Evolutionary conservation across 805 yeast species (phyloP).

Genomic region (Wickerhamiella allomyrinae): DNA sequence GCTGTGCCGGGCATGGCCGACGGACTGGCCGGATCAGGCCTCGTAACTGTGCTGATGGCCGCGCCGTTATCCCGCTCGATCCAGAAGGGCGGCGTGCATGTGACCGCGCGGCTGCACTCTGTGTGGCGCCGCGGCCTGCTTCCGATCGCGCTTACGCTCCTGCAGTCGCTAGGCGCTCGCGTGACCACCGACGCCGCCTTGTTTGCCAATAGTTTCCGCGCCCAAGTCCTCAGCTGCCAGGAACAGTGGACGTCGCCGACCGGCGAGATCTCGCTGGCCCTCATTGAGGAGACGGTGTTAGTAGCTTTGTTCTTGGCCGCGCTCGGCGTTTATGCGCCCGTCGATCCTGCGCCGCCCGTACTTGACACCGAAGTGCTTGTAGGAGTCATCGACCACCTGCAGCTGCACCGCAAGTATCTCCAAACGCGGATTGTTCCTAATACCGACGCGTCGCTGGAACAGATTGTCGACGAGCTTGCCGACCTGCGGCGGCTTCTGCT

Average conservation of each 20-base stretch:
- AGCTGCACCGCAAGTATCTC: slow-evolving; percentile 77
- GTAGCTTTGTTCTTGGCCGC: slow-evolving; percentile 49
- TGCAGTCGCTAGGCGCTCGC: slow-evolving; percentile 49
- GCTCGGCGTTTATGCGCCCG: slow-evolving; percentile 33
- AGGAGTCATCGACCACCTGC: slow-evolving; percentile 50
- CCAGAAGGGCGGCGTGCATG: slow-evolving; percentile 44
- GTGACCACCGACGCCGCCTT: slow-evolving; percentile 50
- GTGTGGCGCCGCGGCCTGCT: slow-evolving; percentile 81
- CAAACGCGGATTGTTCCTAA: slow-evolving; percentile 48
- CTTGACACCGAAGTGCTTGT: slow-evolving; percentile 40
- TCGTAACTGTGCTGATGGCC: slow-evolving; percentile 54
- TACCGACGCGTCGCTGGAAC: slow-evolving; percentile 46
- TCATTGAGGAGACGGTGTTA: slow-evolving; percentile 53
- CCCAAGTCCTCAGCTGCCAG: slow-evolving; percentile 51
- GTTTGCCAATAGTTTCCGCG: slow-evolving; percentile 46
- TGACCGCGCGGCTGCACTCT: slow-evolving; percentile 42
- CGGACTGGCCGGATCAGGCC: slow-evolving; percentile 45
- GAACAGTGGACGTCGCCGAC: slow-evolving; percentile 51
- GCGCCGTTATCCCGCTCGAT: slow-evolving; percentile 56
- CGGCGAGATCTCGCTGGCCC: slow-evolving; percentile 34
- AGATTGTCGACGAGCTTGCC: slow-evolving; percentile 39
- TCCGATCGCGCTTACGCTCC: slow-evolving; percentile 45
- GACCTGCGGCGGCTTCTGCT: slow-evolving; percentile 19
- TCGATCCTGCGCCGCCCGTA: slow-evolving; percentile 1
- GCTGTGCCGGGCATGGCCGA: slow-evolving; percentile 49